Conservation (phyloP, 78 protist species). For the Planoprotostelium fungivorum region DNA sequence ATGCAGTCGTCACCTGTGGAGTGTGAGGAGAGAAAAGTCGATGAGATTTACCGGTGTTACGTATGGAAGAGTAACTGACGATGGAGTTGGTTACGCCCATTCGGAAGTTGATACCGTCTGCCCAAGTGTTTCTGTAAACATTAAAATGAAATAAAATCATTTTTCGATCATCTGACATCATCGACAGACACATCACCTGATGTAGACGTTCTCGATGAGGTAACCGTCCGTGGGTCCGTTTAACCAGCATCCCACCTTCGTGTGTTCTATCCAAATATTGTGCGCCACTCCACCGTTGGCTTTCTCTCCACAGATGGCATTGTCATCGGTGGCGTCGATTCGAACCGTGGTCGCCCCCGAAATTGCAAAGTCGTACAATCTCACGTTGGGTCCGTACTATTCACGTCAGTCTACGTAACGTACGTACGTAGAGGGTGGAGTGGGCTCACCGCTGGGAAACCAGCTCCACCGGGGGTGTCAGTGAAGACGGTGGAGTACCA, state of each 20-base stretch:
- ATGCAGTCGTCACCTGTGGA: neutral
- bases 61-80: neutral
- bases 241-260: neutral
- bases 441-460: neutral
- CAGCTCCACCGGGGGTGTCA: neutral
- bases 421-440: neutral
- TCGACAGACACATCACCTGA: too few relatives aligned
- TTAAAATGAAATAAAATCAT: too few relatives aligned
- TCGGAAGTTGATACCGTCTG: neutral
- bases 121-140: constrained; percentile 1
- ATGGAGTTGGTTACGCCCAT: neutral
- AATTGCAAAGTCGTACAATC: neutral
- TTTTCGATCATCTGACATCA: too few relatives aligned
- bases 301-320: neutral
- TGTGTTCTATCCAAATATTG: neutral
- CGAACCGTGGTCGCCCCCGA: neutral
- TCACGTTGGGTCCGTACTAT: neutral
- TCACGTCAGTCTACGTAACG: neutral
- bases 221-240: neutral
- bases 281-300: neutral
- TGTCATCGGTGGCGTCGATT: neutral
- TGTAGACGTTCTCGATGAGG: neutral
- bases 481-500: neutral
- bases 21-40: too few relatives aligned
- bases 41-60: neutral